Conservation (phyloP, 805 yeast genomes). For the Isabelozyma rhagii region DNA sequence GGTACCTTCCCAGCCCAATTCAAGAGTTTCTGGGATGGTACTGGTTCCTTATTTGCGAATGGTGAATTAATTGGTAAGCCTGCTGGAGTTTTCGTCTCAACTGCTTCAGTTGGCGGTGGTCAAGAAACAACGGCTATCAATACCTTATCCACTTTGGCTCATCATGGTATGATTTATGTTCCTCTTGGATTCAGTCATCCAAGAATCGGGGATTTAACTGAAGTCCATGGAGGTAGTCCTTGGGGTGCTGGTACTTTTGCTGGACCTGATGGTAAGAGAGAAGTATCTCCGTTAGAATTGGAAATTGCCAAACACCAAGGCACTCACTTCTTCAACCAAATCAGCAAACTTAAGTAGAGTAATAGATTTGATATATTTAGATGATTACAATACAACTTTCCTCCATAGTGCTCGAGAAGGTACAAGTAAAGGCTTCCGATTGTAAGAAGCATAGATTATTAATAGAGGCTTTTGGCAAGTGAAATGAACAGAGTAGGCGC, state of each 20-base stretch:
- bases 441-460: too few relatives aligned
- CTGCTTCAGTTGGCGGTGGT: slow-evolving; percentile 78
- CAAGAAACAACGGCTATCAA: slow-evolving; percentile 67
- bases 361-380: neutral
- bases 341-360: neutral
- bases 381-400: too few relatives aligned
- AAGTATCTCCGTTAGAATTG: slow-evolving; percentile 59
- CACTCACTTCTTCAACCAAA: slow-evolving; percentile 37
- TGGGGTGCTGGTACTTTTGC: slow-evolving; percentile 86
- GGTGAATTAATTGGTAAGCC: slow-evolving; percentile 72
- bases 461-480: too few relatives aligned
- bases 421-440: too few relatives aligned
- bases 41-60: slow-evolving; percentile 73
- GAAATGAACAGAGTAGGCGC: too few relatives aligned
- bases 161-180: slow-evolving; percentile 76
- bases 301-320: slow-evolving; percentile 67
- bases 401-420: too few relatives aligned
- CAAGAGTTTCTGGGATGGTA: slow-evolving; percentile 73
- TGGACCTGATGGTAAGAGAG: slow-evolving; percentile 67
- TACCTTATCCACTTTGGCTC: slow-evolving; percentile 59
- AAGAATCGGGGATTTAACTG: slow-evolving; percentile 50
- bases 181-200: slow-evolving; percentile 65
- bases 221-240: slow-evolving; percentile 76
- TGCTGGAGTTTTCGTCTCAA: slow-evolving; percentile 70
- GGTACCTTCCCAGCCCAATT: slow-evolving; percentile 79